A percentile compares a stretch with the other conserved stretches of the same genome.
phyloP scores from a whole-genome alignment of 2,329 filamentous ascomycete species.

The Chrysoporthe austroafricana region DNA sequence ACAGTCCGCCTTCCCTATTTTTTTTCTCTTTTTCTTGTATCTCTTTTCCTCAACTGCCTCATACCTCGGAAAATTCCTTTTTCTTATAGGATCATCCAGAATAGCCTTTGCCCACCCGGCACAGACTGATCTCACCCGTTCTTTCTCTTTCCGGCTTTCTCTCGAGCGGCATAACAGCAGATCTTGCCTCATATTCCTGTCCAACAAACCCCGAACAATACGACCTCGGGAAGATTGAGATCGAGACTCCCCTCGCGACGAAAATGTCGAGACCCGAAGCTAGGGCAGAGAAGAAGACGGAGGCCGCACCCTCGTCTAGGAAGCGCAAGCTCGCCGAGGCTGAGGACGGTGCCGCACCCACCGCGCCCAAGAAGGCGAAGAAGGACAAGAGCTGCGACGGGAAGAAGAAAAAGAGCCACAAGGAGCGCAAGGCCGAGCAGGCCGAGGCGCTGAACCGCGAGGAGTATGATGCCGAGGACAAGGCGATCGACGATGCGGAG shows the following conservation, averaged over 20 bases:
- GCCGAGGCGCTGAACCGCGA: conserved; percentile 14
- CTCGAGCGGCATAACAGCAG: too few relatives aligned
- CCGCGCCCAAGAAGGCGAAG: conserved; percentile 20
- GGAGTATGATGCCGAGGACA: conserved; percentile 24
- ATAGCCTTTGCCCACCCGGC: not conserved
- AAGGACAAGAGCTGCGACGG: conserved; percentile 17
- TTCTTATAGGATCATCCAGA: not conserved
- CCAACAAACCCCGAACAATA: not conserved
- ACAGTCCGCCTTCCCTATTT: conserved; percentile 17
- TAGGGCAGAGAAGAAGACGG: conserved; percentile 24
- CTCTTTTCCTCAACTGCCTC: not conserved
- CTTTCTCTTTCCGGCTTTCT: not conserved
- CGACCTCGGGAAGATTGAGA: not conserved
- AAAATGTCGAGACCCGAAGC: conserved; percentile 22
- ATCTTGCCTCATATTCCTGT: not conserved
- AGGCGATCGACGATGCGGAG: conserved; percentile 14
- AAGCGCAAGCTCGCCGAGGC: conserved; percentile 29
- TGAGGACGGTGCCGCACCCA: conserved; percentile 9
- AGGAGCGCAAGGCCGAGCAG: conserved; percentile 20
- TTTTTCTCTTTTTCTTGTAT: not conserved
- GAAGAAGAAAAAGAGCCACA: conserved; percentile 17
- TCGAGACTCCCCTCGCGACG: not conserved
- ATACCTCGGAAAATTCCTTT: conserved; percentile 10
- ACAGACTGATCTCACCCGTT: not conserved
- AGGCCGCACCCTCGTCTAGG: conserved; percentile 10